Evolutionary conservation across 2,329 filamentous ascomycete genomes (phyloP), one percentile per base, ranked within the genome.

Genomic region (Sporothrix variecibatus): DNA sequence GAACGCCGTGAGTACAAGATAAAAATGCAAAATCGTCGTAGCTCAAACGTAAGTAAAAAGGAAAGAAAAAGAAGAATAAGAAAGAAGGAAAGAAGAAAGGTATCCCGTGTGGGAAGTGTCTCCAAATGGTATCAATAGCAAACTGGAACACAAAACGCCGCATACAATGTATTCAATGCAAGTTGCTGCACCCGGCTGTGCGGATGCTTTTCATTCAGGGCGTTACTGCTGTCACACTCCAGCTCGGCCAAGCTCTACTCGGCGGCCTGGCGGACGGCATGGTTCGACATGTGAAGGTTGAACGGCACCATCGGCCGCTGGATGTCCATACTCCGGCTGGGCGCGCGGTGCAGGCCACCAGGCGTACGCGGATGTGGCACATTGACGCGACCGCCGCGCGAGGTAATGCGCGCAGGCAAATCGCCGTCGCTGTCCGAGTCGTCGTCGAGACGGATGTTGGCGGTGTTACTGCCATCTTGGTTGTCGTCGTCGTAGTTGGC

Each of bases 401-500:
- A 85, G 20, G 86, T 81, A 1, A 88, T 84, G 5, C 87, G 82
- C 38, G 83, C 80, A 0, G 80, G 82, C 34, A 81, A 79, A 12
- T 77, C 80, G 49, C 82, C 79, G 75, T 84, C 80, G 69, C 79
- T 79, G 77, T 84, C 76, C 70, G 81, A 83, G 23, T 81, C 80
- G n/a, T 85, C 84, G n/a, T 85, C 83, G 2, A 34, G 70, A 9
- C 12, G 3, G 15, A 43, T 67, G 31, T 9, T 23, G 2, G 80
- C 81, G 5, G 12, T 62, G 23, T 56, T 73, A 4, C 46, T 49
- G 9, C 64, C 43, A 5, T 28, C 12, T 0, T 51, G 49, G 9
- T 62, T 11, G 17, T 72, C 70, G 26, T 84, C 83, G 2, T 94
- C 91, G 73, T 93, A 92, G 76, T 94, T 88, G 0, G 93, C 93